A percentile compares a stretch with the other conserved stretches of the same genome.
phyloP scores from a whole-genome alignment of 2,329 filamentous ascomycete species.

The Pyrenophora graminea region DNA sequence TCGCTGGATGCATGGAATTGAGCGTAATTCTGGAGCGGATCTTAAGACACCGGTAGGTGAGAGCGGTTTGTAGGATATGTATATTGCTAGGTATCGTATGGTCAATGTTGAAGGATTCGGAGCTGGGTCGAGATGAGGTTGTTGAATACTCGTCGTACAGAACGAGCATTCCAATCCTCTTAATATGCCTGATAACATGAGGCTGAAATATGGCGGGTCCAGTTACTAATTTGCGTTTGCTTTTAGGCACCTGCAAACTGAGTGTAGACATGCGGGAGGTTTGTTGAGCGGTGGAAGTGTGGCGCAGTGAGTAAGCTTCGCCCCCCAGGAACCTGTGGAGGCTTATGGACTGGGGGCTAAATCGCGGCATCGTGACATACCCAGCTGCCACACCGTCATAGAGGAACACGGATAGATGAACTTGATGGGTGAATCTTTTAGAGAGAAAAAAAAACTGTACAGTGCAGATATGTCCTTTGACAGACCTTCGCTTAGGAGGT shows the following conservation, averaged over 20 bases:
- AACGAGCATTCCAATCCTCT: background rate
- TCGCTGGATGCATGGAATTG: conserved; percentile 11
- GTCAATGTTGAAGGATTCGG: background rate
- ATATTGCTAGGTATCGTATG: background rate
- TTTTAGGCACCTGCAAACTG: conserved; percentile 9
- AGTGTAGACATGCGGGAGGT: background rate
- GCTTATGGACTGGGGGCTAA: conserved; percentile 6
- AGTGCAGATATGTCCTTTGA: too few relatives aligned
- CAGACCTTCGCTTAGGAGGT: too few relatives aligned
- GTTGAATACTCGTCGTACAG: background rate
- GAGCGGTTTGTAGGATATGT: background rate
- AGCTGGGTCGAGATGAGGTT: background rate
- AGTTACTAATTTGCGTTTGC: conserved; percentile 6
- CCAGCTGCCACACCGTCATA: background rate
- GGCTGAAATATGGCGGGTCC: background rate
- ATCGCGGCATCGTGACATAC: background rate
- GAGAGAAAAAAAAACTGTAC: too few relatives aligned
- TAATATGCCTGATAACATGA: background rate
- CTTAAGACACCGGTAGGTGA: background rate
- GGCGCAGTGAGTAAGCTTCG: conserved; percentile 19
- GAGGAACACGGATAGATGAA: too few relatives aligned
- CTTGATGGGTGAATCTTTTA: too few relatives aligned
- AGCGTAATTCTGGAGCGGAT: background rate
- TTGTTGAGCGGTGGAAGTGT: conserved; percentile 15
- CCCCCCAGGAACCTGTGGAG: conserved; percentile 9